Evolutionary conservation across 1,284 basidiomycete genomes (phyloP).

Genomic region (Rhodotorula mucilaginosa): DNA sequence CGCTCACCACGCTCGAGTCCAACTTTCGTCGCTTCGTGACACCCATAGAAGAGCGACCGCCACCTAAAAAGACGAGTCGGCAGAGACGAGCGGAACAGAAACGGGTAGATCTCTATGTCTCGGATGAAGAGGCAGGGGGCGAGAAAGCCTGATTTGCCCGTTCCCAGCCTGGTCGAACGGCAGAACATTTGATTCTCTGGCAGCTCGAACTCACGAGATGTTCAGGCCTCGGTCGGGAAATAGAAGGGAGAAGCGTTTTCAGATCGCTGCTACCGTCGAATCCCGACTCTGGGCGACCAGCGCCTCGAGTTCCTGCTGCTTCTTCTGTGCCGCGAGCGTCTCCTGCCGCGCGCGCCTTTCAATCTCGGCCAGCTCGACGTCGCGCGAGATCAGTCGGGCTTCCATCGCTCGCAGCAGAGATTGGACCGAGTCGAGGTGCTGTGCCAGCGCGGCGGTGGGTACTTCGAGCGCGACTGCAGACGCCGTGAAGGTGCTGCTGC

Average conservation of each 20-base stretch:
- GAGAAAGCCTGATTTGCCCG: no score
- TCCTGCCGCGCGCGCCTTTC: constrained; percentile 31
- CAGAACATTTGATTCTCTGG: no score
- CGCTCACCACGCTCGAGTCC: constrained; percentile 46
- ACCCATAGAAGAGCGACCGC: constrained; percentile 7
- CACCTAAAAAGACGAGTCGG: constrained; percentile 4
- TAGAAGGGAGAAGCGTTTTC: background rate
- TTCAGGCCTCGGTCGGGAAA: no score
- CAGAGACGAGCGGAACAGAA: constrained; percentile 17
- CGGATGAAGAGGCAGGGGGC: constrained; percentile 14
- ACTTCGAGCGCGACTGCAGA: background rate
- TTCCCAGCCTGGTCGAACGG: no score
- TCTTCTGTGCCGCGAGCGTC: background rate
- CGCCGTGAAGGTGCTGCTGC: background rate
- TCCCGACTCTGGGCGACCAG: background rate
- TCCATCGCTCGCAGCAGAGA: constrained; percentile 32
- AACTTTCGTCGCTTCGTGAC: constrained; percentile 52
- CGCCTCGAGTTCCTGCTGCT: constrained; percentile 10
- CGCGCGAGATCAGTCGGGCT: constrained; percentile 28
- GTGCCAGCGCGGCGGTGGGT: constrained; percentile 1
- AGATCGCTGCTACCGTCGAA: background rate
- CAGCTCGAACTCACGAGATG: no score
- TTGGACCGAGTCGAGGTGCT: constrained; percentile 35
- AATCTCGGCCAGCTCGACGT: constrained; percentile 22
- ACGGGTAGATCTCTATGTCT: constrained; percentile 19